phyloP scores from a whole-genome alignment of 1,284 basidiomycete species.

The Marasmius oreades region DNA sequence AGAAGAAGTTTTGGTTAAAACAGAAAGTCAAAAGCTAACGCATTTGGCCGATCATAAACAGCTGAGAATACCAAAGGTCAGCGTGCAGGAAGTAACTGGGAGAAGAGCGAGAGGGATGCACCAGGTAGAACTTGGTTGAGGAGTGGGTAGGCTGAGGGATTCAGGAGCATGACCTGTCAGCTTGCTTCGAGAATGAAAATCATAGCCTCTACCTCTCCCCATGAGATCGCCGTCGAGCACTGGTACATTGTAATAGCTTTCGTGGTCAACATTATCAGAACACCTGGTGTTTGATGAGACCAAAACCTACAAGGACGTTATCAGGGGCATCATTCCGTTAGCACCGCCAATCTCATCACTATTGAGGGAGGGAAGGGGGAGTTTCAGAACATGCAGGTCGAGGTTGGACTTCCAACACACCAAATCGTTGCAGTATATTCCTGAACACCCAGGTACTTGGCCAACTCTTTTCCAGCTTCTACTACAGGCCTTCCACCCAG shows the following conservation, averaged over 20 bases:
- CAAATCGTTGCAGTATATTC: constrained; percentile 36
- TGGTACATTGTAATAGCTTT: constrained; percentile 29
- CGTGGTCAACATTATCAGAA: no score
- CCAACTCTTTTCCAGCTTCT: constrained; percentile 24
- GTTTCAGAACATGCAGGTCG: no score
- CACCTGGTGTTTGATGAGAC: neutral
- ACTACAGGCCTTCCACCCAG: neutral
- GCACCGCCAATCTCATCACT: constrained; percentile 53
- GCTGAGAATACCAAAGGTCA: constrained; percentile 13
- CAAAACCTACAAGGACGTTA: constrained; percentile 33
- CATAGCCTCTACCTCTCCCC: no score
- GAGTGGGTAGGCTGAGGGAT: constrained; percentile 24
- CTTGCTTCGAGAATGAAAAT: no score
- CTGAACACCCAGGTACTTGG: constrained; percentile 31
- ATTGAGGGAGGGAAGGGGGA: no score
- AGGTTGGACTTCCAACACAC: no score
- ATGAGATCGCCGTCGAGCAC: constrained; percentile 46
- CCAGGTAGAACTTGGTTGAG: constrained; percentile 31
- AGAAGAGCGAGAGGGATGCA: constrained; percentile 14
- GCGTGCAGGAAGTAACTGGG: neutral
- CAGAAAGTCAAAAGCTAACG: constrained; percentile 22
- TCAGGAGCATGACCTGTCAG: no score
- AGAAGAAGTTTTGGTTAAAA: neutral
- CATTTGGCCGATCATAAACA: constrained; percentile 28
- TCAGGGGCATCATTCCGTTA: constrained; percentile 50